Percentiles rank a stretch among this genome's conserved stretches.
phyloP scores from a whole-genome alignment of 495 filamentous ascomycete genomes.

The Parathielavia hyrcaniae region DNA sequence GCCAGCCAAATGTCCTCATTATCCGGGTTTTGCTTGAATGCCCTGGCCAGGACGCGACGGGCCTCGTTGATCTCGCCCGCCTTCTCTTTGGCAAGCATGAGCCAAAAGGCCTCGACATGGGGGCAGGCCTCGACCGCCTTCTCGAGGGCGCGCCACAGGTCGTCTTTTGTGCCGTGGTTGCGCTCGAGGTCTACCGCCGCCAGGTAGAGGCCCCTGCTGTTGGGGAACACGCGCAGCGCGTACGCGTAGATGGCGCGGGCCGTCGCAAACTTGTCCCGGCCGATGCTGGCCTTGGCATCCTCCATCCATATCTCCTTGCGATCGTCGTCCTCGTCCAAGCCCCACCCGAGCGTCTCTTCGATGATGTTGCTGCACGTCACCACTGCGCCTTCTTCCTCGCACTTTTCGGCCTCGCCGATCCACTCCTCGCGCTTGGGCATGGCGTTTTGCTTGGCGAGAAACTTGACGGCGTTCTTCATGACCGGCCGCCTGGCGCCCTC shows the following conservation, averaged over 20 bases:
- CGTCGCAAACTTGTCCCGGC: slow-evolving; percentile 74
- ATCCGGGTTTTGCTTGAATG: slow-evolving; percentile 87
- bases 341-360: slow-evolving; percentile 85
- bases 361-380: slow-evolving; percentile 85
- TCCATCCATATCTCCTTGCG: slow-evolving; percentile 93
- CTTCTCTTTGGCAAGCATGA: slow-evolving; percentile 91
- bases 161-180: slow-evolving; percentile 79
- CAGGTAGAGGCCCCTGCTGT: slow-evolving; percentile 75
- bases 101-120: slow-evolving; percentile 84
- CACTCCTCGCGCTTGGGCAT: slow-evolving; percentile 97
- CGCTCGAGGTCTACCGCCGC: slow-evolving; percentile 87
- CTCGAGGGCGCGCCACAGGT: slow-evolving; percentile 75
- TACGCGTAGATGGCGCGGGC: slow-evolving; percentile 91
- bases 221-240: slow-evolving; percentile 78
- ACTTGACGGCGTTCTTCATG: slow-evolving; percentile 88
- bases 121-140: slow-evolving; percentile 92
- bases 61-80: slow-evolving; percentile 79
- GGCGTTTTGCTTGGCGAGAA: slow-evolving; percentile 82
- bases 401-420: slow-evolving; percentile 90
- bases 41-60: slow-evolving; percentile 69
- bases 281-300: slow-evolving; percentile 74
- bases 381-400: slow-evolving; percentile 84
- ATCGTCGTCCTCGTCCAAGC: slow-evolving; percentile 93
- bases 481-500: slow-evolving; percentile 66
- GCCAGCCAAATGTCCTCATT: slow-evolving; percentile 97